Evolutionary conservation across 1,284 basidiomycete species (phyloP), one percentile per base, ranked within the genome.

Genomic region (Hypsizygus ulmarius): DNA sequence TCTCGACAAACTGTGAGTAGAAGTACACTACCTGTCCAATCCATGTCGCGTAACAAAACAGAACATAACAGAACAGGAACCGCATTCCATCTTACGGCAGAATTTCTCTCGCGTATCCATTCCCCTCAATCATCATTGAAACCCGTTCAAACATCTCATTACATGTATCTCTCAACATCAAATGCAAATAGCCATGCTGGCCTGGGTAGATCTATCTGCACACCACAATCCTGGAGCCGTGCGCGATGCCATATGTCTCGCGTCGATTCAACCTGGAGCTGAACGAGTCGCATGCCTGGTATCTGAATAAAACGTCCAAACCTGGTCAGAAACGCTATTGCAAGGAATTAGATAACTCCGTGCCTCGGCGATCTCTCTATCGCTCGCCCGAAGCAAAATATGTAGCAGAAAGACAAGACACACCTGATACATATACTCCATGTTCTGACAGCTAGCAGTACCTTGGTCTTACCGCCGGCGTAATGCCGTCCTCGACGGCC

Each of bases 341-440:
- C 34, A 8, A 16, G 32, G 18, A 11, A 6, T 14, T 30, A 18
- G 19, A 44, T 33, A 40, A 29, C 32, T 25, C 35, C 29, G 30
- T 12, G 25, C 9, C 28, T 43, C 46, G 40, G 41, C 8, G n/a
- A 27, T 4, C 29, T 30, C 28, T 43, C 35, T 19, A 32, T 30
- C 27, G n/a, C 27, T 30, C 43, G 29, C 14, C 44, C 30, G 50
- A 51, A 25, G 41, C 42, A 39, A 15, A 18, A 46, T 34, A 39
- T 37, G 10, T 15, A 34, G 16, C 5, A 39, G 16, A 16, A 18
- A 27, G n/a, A 3, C 19, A 10, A 21, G 15, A 47, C 45, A 25
- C 29, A 40, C 50, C 42, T 37, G 35, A 42, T 40, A 34, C 45
- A 28, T 50, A n/a, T n/a, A n/a, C 50, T 41, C 48, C 52, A 53